These are phyloP conservation scores for Macrophomina phaseolina DNA, from an alignment of 2,329 filamentous ascomycete species.

Conservation along the genomic window DNA sequence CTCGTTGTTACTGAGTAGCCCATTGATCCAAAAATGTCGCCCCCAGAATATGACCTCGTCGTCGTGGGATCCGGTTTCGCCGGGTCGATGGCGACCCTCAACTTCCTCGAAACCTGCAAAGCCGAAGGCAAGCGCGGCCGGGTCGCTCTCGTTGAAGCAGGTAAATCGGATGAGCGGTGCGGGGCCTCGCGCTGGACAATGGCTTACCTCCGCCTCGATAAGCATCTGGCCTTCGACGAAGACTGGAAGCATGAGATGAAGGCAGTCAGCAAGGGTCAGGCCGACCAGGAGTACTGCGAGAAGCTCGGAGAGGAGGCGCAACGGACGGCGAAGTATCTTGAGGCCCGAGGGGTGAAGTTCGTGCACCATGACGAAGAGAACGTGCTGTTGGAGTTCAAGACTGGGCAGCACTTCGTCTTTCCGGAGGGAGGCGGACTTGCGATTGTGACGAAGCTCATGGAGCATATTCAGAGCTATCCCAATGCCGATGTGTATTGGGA, in stretches of 20 bases:
- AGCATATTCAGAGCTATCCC: conserved; percentile 42
- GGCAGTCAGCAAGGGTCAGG: conserved; percentile 45
- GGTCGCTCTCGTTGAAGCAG: conserved; percentile 49
- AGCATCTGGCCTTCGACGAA: conserved; percentile 43
- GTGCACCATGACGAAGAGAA: conserved; percentile 49
- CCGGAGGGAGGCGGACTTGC: conserved; percentile 48
- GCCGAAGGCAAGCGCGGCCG: conserved; percentile 42
- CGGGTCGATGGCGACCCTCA: conserved; percentile 47
- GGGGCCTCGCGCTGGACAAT: conserved; percentile 51
- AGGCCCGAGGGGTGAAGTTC: conserved; percentile 44
- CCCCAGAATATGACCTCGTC: conserved; percentile 44
- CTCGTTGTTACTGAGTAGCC: no score
- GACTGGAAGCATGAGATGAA: conserved; percentile 45
- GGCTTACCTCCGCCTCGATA: conserved; percentile 50
- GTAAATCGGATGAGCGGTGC: conserved; percentile 47
- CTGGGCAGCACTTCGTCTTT: conserved; percentile 49
- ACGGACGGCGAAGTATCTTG: conserved; percentile 44
- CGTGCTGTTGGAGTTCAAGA: conserved; percentile 50
- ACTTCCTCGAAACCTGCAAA: conserved; percentile 49
- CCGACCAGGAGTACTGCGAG: conserved; percentile 48
- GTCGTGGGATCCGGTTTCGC: conserved; percentile 51
- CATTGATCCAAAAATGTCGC: neutral
- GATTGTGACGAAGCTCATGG: conserved; percentile 47
- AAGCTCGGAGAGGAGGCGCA: conserved; percentile 47
- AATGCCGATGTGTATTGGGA: conserved; percentile 45